These are phyloP conservation scores for Platanthera zijinensis DNA, from an alignment of 106 monocot genomes.

Conservation along the genomic window DNA sequence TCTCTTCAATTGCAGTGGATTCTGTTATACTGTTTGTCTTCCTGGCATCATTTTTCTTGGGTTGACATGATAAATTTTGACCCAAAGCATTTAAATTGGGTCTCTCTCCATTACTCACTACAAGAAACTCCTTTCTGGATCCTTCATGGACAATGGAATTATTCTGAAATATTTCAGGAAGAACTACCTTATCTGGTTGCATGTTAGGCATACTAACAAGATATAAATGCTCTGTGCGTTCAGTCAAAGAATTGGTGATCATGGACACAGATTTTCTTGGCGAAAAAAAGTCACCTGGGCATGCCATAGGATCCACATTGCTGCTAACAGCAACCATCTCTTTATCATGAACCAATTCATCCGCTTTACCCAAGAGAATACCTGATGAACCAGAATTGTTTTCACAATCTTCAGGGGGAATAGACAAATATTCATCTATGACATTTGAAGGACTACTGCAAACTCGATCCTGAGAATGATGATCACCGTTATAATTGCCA, in stretches of 20 bases:
- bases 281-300: constrained; percentile 7
- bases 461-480: constrained; percentile 16
- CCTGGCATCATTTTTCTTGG: constrained; percentile 4
- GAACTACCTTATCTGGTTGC: constrained; percentile 2
- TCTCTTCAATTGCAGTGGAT: neutral
- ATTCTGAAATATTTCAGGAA: constrained; percentile 7
- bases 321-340: neutral
- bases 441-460: constrained; percentile 22
- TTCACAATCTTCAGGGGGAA: constrained; percentile 26
- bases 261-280: neutral
- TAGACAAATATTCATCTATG: constrained; percentile 33
- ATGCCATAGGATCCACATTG: constrained; percentile 5
- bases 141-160: neutral
- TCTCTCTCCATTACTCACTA: neutral
- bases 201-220: constrained; percentile 4
- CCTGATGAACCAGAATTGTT: constrained; percentile 21
- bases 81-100: neutral
- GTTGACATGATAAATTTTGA: constrained; percentile 10
- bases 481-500: constrained; percentile 5
- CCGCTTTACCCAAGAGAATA: constrained; percentile 7
- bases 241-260: constrained; percentile 6
- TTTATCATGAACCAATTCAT: constrained; percentile 4
- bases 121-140: neutral
- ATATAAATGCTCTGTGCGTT: neutral
- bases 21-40: neutral